Percentiles rank a stretch among this genome's conserved stretches.
Evolutionary conservation across 352 stramenopile genomes (phyloP).

Genomic region (Pythium oligandrum): DNA sequence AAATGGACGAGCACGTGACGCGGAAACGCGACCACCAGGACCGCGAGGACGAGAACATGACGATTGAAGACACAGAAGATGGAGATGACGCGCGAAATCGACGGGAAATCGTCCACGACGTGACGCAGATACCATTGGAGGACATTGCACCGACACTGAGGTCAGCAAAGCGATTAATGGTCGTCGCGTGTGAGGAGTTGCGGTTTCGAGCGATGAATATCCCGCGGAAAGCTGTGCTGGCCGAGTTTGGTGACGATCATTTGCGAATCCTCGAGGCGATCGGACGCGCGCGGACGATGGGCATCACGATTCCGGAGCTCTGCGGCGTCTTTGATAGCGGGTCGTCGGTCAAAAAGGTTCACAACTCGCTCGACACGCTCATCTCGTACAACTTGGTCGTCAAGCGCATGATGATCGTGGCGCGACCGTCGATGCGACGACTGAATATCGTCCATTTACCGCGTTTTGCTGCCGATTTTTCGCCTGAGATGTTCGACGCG

Average conservation of each 20-base stretch:
- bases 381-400: slow-evolving; percentile 75
- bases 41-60: too few relatives aligned
- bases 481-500: slow-evolving; percentile 58
- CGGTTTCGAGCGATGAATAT: slow-evolving; percentile 70
- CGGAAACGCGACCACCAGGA: neutral
- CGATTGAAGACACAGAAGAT: too few relatives aligned
- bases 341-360: slow-evolving; percentile 60
- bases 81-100: too few relatives aligned
- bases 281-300: slow-evolving; percentile 36
- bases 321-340: slow-evolving; percentile 21
- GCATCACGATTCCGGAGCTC: slow-evolving; percentile 53
- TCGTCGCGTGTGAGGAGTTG: slow-evolving; percentile 59
- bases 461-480: slow-evolving; percentile 56
- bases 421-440: slow-evolving; percentile 44
- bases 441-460: slow-evolving; percentile 81
- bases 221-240: slow-evolving; percentile 47
- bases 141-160: neutral
- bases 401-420: slow-evolving; percentile 81
- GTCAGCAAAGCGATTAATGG: slow-evolving; percentile 3
- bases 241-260: slow-evolving; percentile 59
- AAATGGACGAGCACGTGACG: neutral
- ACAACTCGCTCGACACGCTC: slow-evolving; percentile 73
- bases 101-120: too few relatives aligned
- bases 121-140: neutral
- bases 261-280: slow-evolving; percentile 62